Evolutionary conservation across 768 basidiomycete genomes (phyloP).

Genomic region (Dioszegia crocea): DNA sequence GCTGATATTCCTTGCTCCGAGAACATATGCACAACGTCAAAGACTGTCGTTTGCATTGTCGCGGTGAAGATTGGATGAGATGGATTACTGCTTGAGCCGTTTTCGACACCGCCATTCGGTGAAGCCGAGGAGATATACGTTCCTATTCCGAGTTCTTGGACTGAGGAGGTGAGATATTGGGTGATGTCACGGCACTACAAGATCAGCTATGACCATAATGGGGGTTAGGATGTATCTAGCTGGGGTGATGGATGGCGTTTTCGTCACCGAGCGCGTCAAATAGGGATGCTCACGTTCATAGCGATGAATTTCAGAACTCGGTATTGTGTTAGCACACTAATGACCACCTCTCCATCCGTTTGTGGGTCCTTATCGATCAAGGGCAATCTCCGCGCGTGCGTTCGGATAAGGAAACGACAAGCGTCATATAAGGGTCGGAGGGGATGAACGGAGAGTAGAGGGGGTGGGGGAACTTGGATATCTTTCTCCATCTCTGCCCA

Average conservation of each 20-base stretch:
- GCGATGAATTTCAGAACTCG: slow-evolving; percentile 96
- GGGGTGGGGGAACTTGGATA: slow-evolving; percentile 86
- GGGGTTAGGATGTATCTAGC: no score
- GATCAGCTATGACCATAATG: not conserved
- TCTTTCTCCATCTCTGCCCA: slow-evolving; percentile 86
- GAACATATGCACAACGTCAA: slow-evolving; percentile 98
- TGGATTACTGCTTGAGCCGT: slow-evolving; percentile 50
- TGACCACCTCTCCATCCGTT: slow-evolving; percentile 91
- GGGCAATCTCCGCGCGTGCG: slow-evolving; percentile 89
- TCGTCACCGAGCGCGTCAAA: no score
- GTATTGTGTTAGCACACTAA: slow-evolving; percentile 94
- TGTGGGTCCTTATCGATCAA: slow-evolving; percentile 88
- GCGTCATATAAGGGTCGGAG: slow-evolving; percentile 83
- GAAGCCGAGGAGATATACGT: slow-evolving; percentile 69
- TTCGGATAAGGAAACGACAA: slow-evolving; percentile 81
- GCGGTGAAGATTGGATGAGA: slow-evolving; percentile 91
- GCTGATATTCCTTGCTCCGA: slow-evolving; percentile 92
- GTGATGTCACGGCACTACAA: slow-evolving; percentile 69
- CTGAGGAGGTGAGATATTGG: slow-evolving; percentile 37
- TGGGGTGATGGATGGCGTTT: no score
- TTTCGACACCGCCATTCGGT: slow-evolving; percentile 33
- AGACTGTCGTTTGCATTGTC: slow-evolving; percentile 82
- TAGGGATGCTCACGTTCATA: slow-evolving; percentile 71
- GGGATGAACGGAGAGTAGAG: slow-evolving; percentile 83
- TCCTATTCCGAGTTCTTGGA: slow-evolving; percentile 70